Evolutionary conservation across 768 basidiomycete genomes (phyloP), one percentile per base, ranked within the genome.

Genomic region (Termitomyces sp.): DNA sequence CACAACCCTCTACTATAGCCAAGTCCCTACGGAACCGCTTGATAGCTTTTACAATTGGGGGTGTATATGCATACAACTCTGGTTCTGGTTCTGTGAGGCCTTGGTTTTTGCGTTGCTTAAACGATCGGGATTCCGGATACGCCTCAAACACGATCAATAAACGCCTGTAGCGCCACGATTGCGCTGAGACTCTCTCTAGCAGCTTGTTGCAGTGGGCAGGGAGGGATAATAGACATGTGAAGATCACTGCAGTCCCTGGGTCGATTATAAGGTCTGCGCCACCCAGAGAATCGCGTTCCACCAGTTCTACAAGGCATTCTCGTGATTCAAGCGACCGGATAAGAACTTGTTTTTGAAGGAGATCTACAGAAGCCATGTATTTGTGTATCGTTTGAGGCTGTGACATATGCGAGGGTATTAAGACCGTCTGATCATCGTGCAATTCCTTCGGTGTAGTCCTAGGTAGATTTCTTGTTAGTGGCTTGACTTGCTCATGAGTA

Each of bases 201-300:
- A 85, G 70, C 6, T 68, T 62, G 7, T 79, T 76, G 43, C 79
- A 71, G 34, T 76, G 68, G 2, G 79, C 72, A 0, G 86, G 55
- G 38, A 60, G 58, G 28, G 65, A 60, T 15, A 64, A 55, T 3
- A 70, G 62, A 54, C 67, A 63, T 26, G 70, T 59, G 57, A 80
- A 77, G n/a, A 83, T 57, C 17, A 82, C 65, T 4, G 78, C 76
- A 51, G 75, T 74, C 54, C 80, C 72, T 2, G 80, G 77, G 65
- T 90, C 87, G 19, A 90, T 60, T 56, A 90, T 80, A 30, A 93
- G 70, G 64, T 92, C 86, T 10, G 75, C 78, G 28, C 80, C 84
- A 49, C 69, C 74, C 2, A 90, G 75, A 48, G 70, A 66, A 12
- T 80, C 78, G 34, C 90, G 80, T 64, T 92, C 90, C 3, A 84